Evolutionary conservation across 2,329 filamentous ascomycete species (phyloP).

Genomic region (Epichloe gansuensis): DNA sequence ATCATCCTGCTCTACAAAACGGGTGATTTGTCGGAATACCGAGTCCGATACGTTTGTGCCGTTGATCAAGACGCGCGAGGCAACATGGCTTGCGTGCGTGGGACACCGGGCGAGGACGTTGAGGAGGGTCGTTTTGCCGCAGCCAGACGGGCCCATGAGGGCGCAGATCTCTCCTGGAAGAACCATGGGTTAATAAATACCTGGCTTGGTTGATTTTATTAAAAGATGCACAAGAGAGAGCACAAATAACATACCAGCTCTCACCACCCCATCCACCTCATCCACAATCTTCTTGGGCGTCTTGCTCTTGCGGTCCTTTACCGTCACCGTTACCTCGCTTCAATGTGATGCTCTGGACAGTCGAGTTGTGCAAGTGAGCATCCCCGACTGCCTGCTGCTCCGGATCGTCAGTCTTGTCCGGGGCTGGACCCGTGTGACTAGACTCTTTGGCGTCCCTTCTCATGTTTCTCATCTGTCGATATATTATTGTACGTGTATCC

Average conservation of each 20-base stretch:
- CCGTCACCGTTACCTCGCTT: slow-evolving; percentile 54
- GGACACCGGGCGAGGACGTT: slow-evolving; percentile 58
- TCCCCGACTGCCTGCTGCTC: slow-evolving; percentile 18
- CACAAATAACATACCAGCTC: slow-evolving; percentile 36
- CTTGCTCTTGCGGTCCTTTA: slow-evolving; percentile 59
- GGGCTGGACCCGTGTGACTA: not conserved
- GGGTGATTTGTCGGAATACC: slow-evolving; percentile 52
- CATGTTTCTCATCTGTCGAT: too few relatives aligned
- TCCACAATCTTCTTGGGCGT: slow-evolving; percentile 50
- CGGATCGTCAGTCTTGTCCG: slow-evolving; percentile 6
- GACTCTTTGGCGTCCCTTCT: not conserved
- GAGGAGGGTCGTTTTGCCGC: slow-evolving; percentile 74
- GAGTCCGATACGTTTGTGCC: slow-evolving; percentile 39
- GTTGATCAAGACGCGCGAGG: slow-evolving; percentile 44
- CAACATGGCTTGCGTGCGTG: slow-evolving; percentile 28
- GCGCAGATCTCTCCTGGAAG: slow-evolving; percentile 55
- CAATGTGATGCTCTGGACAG: slow-evolving; percentile 53
- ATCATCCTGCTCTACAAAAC: slow-evolving; percentile 83
- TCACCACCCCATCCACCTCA: slow-evolving; percentile 49
- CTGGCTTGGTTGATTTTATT: not conserved
- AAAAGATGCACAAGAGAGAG: not conserved
- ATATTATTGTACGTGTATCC: too few relatives aligned
- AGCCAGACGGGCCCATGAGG: slow-evolving; percentile 64
- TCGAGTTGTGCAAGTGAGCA: slow-evolving; percentile 48
- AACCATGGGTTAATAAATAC: too few relatives aligned